These are phyloP conservation scores for Juglanconis oblonga DNA, from an alignment of 2,329 filamentous ascomycete genomes.

Conservation along the genomic window DNA sequence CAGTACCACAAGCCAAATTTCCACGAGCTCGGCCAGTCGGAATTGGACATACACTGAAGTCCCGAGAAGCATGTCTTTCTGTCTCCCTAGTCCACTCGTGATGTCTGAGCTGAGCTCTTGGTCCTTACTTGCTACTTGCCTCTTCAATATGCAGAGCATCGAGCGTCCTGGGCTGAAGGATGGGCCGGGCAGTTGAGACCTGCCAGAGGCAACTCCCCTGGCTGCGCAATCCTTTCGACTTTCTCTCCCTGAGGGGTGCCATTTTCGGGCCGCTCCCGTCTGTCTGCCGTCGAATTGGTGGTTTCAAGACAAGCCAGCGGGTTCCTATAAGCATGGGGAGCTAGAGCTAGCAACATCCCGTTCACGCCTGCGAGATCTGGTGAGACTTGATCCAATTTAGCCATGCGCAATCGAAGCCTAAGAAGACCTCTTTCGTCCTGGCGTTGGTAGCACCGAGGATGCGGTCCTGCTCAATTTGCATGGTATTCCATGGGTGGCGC, in stretches of 20 bases:
- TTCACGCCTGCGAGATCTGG: slow-evolving; percentile 14
- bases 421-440: slow-evolving; percentile 12
- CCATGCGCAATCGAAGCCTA: slow-evolving; percentile 19
- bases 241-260: not conserved
- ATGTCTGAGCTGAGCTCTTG: not conserved
- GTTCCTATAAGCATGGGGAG: not conserved
- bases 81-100: not conserved
- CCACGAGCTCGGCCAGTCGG: not conserved
- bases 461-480: slow-evolving; percentile 9
- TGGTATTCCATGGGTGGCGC: not conserved
- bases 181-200: not conserved
- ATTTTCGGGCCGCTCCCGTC: slow-evolving; percentile 9
- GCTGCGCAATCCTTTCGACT: not conserved
- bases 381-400: slow-evolving; percentile 16
- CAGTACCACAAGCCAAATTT: not conserved
- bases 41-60: not conserved
- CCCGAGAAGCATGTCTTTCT: not conserved
- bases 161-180: not conserved
- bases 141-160: not conserved
- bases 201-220: not conserved
- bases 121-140: not conserved
- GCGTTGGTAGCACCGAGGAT: slow-evolving; percentile 16
- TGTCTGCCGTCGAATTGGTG: not conserved
- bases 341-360: not conserved
- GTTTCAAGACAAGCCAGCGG: not conserved